Conservation (phyloP, 306 rosid genomes). For the Castanospermum australe region DNA sequence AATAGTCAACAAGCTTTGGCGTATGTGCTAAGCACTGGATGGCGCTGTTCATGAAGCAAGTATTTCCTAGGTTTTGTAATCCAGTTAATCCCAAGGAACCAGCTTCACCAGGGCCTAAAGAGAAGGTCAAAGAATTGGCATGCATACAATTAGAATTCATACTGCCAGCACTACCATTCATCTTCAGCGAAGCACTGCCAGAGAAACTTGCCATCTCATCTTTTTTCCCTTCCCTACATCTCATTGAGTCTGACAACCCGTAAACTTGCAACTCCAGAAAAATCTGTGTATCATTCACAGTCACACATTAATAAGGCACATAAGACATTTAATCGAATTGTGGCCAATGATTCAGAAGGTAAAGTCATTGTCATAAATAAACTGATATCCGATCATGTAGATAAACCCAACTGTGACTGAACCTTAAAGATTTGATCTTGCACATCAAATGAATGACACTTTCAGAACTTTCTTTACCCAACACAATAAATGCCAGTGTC, state of each 20-base stretch:
- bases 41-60: constrained; percentile 98
- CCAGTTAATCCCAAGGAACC: constrained; percentile 96
- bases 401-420: constrained; percentile 5
- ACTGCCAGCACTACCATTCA: constrained; percentile 54
- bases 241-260: constrained; percentile 89
- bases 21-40: constrained; percentile 97
- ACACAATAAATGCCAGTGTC: background rate
- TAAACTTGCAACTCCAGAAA: constrained; percentile 90
- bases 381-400: constrained; percentile 11
- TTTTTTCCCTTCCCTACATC: constrained; percentile 74
- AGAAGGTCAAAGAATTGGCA: constrained; percentile 48
- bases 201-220: constrained; percentile 57
- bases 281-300: constrained; percentile 52
- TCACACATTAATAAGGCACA: constrained; percentile 25
- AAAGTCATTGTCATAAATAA: constrained; percentile 11
- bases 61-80: constrained; percentile 92
- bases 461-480: background rate
- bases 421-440: background rate
- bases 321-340: constrained; percentile 6
- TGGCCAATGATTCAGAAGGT: constrained; percentile 17
- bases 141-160: constrained; percentile 48
- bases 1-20: constrained; percentile 96
- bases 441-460: background rate
- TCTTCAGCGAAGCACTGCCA: constrained; percentile 33
- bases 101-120: constrained; percentile 72